Evolutionary conservation across 495 filamentous ascomycete species (phyloP), one percentile per base, ranked within the genome.

Genomic region (Hypoxylon subgilvum): DNA sequence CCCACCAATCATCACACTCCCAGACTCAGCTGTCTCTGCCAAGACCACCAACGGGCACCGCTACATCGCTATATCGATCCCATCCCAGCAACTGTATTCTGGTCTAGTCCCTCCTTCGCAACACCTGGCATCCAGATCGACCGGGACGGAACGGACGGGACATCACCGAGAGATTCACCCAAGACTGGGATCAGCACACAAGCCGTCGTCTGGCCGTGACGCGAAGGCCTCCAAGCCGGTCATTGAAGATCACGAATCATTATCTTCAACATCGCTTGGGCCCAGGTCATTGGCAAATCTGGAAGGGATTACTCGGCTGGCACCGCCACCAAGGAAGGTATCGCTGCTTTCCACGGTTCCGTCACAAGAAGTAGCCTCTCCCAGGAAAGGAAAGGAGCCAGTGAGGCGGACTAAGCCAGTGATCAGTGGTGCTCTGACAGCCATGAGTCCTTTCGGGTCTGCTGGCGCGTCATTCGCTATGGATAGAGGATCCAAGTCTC

Each of bases 1-100:
- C 50, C 56, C 66, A n/a, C 65, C 65, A 1, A 31, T 57, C 0
- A 67, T 81, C 25, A 59, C 55, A 42, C 61, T 82, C 13, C 79
- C 80, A 8, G 77, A 81, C 54, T 72, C 72, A 30, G 74, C 79
- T 1, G 70, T 79, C 6, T 71, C 73, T 6, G 72, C 74, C 2
- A 72, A 61, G 18, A 79, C 74, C 0, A 75, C 49, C 0, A 68
- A 53, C 1, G 79, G 79, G 1, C 66, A 75, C 46, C 69, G 73
- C 1, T 73, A 83, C 54, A 80, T 82, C 58, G 78, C 78, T 12
- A 82, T 82, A 35, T 79, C 79, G 17, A 79, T 82, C 13, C 79
- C 80, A 0, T n/a, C 61, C 10, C 64, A 75, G 35, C 48, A 73
- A 42, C 66, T 47, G 1, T 54, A 70, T 25, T 41, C 70, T 1